A percentile compares a stretch with the other conserved stretches of the same genome.
Conservation (phyloP, 768 basidiomycete species). For the Lactarius indigo region DNA sequence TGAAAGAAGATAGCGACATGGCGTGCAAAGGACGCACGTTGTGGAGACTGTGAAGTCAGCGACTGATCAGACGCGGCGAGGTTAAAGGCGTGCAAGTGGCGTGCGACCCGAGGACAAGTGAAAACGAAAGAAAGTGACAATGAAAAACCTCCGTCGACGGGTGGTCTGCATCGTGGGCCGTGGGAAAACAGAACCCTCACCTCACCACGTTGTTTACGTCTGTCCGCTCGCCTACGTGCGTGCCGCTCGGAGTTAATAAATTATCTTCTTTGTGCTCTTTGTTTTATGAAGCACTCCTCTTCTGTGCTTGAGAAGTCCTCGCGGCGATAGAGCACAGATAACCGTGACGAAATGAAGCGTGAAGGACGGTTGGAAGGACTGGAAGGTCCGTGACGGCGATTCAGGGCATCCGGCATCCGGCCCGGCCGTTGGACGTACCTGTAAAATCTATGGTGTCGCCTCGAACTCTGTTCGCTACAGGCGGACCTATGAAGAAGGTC, state of each 20-base stretch:
- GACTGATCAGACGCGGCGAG: neutral
- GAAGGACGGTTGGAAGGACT: neutral
- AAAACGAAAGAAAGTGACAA: neutral
- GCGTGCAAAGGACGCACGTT: conserved; percentile 17
- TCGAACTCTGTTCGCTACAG: too few species aligned
- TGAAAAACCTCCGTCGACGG: neutral
- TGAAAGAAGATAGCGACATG: conserved; percentile 24
- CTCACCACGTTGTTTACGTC: neutral
- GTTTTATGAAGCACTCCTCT: neutral
- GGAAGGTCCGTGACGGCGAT: too few species aligned
- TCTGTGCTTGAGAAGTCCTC: neutral
- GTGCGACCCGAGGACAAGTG: neutral
- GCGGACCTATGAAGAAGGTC: too few species aligned
- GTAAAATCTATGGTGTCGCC: too few species aligned
- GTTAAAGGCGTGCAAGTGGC: neutral
- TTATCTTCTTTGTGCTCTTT: neutral
- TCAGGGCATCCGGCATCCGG: neutral
- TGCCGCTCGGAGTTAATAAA: neutral
- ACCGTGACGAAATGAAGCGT: neutral
- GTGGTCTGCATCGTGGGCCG: conserved; percentile 15
- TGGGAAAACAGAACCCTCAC: conserved; percentile 5
- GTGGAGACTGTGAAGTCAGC: neutral
- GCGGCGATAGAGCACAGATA: neutral
- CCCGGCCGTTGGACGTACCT: too few species aligned
- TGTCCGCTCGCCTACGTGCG: neutral